Evolutionary conservation across 2,329 filamentous ascomycete genomes (phyloP).

Genomic region (Fusarium vanettenii): DNA sequence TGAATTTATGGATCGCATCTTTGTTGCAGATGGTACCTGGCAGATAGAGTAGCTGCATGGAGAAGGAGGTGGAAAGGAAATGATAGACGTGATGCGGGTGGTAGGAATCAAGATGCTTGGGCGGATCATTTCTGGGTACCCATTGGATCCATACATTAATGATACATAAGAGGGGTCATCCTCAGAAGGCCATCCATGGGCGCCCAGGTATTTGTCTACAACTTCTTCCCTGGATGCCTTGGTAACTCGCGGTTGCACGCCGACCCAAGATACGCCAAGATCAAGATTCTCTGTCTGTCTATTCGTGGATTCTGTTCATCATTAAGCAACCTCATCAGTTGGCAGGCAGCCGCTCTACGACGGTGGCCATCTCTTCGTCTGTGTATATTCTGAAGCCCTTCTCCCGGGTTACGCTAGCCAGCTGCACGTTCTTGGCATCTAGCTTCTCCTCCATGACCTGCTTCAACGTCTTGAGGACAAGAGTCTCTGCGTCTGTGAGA

Average conservation of each 20-base stretch:
- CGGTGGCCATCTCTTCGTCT: constrained; percentile 95
- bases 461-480: constrained; percentile 97
- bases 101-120: constrained; percentile 11
- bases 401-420: constrained; percentile 97
- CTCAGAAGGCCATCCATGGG: neutral
- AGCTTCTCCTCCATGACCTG: constrained; percentile 99
- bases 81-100: neutral
- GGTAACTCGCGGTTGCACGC: constrained; percentile 5
- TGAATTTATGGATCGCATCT: neutral
- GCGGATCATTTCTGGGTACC: constrained; percentile 26
- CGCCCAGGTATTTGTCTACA: constrained; percentile 13
- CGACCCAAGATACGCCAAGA: constrained; percentile 21
- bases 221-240: constrained; percentile 25
- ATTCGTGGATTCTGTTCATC: constrained; percentile 36
- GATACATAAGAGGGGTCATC: constrained; percentile 42
- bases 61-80: neutral
- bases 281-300: constrained; percentile 37
- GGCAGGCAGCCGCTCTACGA: constrained; percentile 84
- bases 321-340: constrained; percentile 58
- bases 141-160: constrained; percentile 44
- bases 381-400: constrained; percentile 99
- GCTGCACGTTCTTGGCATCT: constrained; percentile 97
- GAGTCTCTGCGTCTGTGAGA: constrained; percentile 89
- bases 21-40: neutral
- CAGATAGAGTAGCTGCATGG: neutral